These are phyloP conservation scores for Suhomyces atakaporum DNA, from an alignment of 1,139 yeast genomes.

Conservation along the genomic window DNA sequence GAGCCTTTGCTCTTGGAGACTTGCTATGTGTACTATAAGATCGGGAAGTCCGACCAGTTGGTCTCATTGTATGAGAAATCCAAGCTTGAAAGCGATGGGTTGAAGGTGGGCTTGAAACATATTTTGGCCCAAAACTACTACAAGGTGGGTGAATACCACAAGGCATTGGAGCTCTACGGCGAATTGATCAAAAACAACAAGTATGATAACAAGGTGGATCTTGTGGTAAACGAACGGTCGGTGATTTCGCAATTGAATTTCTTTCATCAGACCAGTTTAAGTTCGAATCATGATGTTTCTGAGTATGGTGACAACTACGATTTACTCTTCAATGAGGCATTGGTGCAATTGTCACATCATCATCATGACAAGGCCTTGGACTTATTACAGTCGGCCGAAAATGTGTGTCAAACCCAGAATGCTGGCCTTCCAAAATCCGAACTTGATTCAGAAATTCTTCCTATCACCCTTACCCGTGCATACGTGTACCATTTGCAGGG, in stretches of 20 bases:
- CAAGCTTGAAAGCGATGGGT: slow-evolving; percentile 23
- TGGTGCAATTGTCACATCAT: slow-evolving; percentile 50
- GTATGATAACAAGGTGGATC: slow-evolving; percentile 51
- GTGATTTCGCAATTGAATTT: slow-evolving; percentile 56
- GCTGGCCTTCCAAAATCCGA: slow-evolving; percentile 44
- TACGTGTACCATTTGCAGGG: slow-evolving; percentile 58
- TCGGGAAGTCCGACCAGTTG: slow-evolving; percentile 49
- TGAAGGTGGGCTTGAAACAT: slow-evolving; percentile 57
- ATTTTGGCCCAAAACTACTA: slow-evolving; percentile 82
- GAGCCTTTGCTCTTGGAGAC: slow-evolving; percentile 52
- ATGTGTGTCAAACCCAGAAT: slow-evolving; percentile 40
- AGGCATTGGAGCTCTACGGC: slow-evolving; percentile 59
- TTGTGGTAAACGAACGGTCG: slow-evolving; percentile 70
- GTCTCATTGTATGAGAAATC: slow-evolving; percentile 37
- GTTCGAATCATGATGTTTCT: slow-evolving; percentile 15
- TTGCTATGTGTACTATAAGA: slow-evolving; percentile 71
- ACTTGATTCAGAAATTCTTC: slow-evolving; percentile 51
- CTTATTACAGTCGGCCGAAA: slow-evolving; percentile 53
- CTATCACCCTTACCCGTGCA: slow-evolving; percentile 70
- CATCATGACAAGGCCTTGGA: slow-evolving; percentile 46
- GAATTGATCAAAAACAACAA: slow-evolving; percentile 41
- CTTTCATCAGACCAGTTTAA: slow-evolving; percentile 8
- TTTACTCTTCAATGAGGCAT: slow-evolving; percentile 65
- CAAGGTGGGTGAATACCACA: slow-evolving; percentile 58
- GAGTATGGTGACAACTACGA: slow-evolving; percentile 33